Evolutionary conservation across 495 filamentous ascomycete species (phyloP).

Genomic region (Penicillium paxilli): DNA sequence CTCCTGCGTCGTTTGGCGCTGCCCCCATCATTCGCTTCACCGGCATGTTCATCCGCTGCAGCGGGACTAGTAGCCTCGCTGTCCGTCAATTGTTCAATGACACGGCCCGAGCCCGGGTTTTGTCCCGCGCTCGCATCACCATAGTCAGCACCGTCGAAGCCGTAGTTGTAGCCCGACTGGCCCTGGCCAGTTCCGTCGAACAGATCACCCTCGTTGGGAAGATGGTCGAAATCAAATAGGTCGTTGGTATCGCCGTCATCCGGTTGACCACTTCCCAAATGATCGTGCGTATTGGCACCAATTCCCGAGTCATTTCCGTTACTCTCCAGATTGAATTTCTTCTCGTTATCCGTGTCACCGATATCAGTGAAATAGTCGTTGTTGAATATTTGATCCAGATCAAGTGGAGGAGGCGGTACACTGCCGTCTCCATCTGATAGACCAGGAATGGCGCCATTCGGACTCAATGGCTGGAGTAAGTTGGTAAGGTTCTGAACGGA

Average conservation of each 20-base stretch:
- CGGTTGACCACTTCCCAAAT: slow-evolving; percentile 3
- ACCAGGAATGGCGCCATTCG: slow-evolving; percentile 77
- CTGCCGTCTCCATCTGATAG: slow-evolving; percentile 50
- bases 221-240: slow-evolving; percentile 45
- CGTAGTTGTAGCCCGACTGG: slow-evolving; percentile 28
- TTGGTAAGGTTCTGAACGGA: slow-evolving; percentile 71
- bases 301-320: slow-evolving; percentile 20
- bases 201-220: slow-evolving; percentile 38
- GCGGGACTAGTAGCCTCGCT: slow-evolving; percentile 49
- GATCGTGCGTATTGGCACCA: slow-evolving; percentile 8
- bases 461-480: slow-evolving; percentile 73
- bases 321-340: slow-evolving; percentile 21
- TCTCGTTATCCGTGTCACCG: slow-evolving; percentile 31
- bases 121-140: slow-evolving; percentile 17
- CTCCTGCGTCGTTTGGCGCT: slow-evolving; percentile 41
- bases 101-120: slow-evolving; percentile 27
- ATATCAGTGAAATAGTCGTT: slow-evolving; percentile 59
- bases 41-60: slow-evolving; percentile 26
- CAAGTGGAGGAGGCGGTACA: slow-evolving; percentile 47
- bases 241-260: slow-evolving; percentile 36
- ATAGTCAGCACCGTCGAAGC: slow-evolving; percentile 31
- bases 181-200: slow-evolving; percentile 32
- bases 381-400: slow-evolving; percentile 72
- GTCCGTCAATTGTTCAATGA: slow-evolving; percentile 47
- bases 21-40: slow-evolving; percentile 21